Evolutionary conservation across 192 early-diverging fungal species (phyloP).

Genomic region (Coemansia sp.): DNA sequence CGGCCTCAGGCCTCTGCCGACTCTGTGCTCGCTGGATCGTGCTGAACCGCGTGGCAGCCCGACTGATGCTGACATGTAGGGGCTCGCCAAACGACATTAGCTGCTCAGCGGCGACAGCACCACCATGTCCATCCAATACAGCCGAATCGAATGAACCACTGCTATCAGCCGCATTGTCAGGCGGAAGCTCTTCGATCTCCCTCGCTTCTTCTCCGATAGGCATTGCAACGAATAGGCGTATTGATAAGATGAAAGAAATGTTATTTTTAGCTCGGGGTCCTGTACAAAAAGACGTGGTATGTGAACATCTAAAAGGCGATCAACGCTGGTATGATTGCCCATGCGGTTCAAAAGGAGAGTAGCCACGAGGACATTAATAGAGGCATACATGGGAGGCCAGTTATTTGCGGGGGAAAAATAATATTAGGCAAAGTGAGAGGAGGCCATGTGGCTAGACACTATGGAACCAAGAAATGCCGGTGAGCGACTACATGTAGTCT

Average conservation of each 20-base stretch:
- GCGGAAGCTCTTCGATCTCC: neutral
- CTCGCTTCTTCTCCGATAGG: neutral
- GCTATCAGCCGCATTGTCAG: neutral
- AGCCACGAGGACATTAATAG: neutral
- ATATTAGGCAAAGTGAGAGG: neutral
- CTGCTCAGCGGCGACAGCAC: neutral
- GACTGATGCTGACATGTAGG: constrained; percentile 38
- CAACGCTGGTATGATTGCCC: neutral
- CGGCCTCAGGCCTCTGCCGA: neutral
- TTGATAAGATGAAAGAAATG: no score
- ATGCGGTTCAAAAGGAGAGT: neutral
- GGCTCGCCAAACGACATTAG: constrained; percentile 48
- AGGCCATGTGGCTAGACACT: neutral
- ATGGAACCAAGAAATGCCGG: constrained; percentile 15
- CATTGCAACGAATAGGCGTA: neutral
- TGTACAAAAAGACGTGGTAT: neutral
- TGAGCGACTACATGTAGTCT: constrained; percentile 7
- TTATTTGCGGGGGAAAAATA: neutral
- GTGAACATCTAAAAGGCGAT: neutral
- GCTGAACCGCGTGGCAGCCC: constrained; percentile 29
- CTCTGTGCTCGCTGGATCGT: constrained; percentile 33
- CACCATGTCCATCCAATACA: neutral
- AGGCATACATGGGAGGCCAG: neutral
- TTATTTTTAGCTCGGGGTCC: no score
- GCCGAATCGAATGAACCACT: neutral